Percentiles rank a stretch among this genome's conserved stretches.
These are phyloP conservation scores for Rhododendron kiyosumense DNA, from an alignment of 148 eudicot species.

Conservation along the genomic window DNA sequence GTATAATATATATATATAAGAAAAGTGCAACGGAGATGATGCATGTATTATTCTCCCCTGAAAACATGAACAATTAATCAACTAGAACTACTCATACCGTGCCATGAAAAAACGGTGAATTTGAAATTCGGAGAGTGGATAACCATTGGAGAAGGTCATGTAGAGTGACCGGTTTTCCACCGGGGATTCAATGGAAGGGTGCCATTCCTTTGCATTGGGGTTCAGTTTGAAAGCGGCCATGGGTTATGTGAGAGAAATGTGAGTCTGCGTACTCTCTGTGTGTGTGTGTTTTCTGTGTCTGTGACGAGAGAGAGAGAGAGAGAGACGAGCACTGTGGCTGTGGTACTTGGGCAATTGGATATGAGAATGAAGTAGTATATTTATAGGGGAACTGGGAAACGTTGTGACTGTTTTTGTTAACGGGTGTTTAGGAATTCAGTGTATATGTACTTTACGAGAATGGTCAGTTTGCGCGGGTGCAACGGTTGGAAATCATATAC, in stretches of 20 bases:
- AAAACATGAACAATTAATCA: neutral
- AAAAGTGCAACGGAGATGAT: neutral
- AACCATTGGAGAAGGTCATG: conserved; percentile 13
- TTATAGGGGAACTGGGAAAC: neutral
- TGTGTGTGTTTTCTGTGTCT: neutral
- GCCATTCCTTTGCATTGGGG: conserved; percentile 17
- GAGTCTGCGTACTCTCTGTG: neutral
- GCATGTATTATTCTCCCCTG: no score
- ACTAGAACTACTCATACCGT: neutral
- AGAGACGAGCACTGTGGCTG: neutral
- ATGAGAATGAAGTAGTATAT: neutral
- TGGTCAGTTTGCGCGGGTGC: neutral
- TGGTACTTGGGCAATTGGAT: neutral
- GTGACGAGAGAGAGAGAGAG: neutral
- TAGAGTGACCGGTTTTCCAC: conserved; percentile 2
- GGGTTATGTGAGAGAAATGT: neutral
- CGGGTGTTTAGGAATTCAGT: neutral
- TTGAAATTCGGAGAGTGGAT: neutral
- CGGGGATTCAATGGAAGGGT: neutral
- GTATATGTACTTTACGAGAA: neutral
- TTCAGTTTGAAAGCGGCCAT: neutral
- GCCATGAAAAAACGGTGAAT: neutral
- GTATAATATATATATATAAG: no score
- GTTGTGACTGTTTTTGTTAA: neutral
- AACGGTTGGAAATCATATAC: neutral